phyloP scores from a whole-genome alignment of 2,329 filamentous ascomycete genomes.

The Trematosphaeria pertusa region DNA sequence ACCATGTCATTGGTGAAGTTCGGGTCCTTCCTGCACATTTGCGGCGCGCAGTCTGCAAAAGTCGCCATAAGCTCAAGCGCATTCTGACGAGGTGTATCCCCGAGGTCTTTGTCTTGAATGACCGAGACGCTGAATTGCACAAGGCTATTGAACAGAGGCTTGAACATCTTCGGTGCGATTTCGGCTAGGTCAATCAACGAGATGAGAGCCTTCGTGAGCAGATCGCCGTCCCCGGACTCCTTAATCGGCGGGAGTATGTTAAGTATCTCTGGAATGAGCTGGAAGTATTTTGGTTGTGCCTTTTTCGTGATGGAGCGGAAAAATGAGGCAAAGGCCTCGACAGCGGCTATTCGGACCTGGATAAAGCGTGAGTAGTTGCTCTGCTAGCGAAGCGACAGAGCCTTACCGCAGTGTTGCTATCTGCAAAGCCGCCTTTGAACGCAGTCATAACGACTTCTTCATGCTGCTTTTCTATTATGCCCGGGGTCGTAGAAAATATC shows the following conservation, averaged over 20 bases:
- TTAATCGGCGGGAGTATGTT: slow-evolving; percentile 96
- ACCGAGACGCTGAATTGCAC: slow-evolving; percentile 93
- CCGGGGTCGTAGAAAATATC: slow-evolving; percentile 93
- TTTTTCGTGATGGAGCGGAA: slow-evolving; percentile 92
- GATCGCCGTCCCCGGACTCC: slow-evolving; percentile 86
- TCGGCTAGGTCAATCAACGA: slow-evolving; percentile 95
- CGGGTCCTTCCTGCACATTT: slow-evolving; percentile 94
- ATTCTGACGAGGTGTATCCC: slow-evolving; percentile 89
- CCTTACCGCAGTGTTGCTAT: slow-evolving; percentile 77
- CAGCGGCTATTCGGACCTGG: slow-evolving; percentile 87
- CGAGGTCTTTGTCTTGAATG: slow-evolving; percentile 93
- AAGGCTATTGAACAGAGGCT: slow-evolving; percentile 87
- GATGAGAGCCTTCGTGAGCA: slow-evolving; percentile 87
- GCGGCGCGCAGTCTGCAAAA: slow-evolving; percentile 92
- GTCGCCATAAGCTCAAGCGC: slow-evolving; percentile 97
- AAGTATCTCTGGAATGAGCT: slow-evolving; percentile 86
- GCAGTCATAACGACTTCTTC: slow-evolving; percentile 87
- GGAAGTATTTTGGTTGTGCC: slow-evolving; percentile 84
- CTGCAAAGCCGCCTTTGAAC: slow-evolving; percentile 91
- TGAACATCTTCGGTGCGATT: slow-evolving; percentile 97
- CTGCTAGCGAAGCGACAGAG: not conserved
- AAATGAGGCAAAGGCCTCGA: slow-evolving; percentile 96
- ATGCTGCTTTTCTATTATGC: slow-evolving; percentile 95
- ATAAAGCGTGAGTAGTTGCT: slow-evolving; percentile 16
- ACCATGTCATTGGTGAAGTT: slow-evolving; percentile 96